Evolutionary conservation across 2,329 filamentous ascomycete species (phyloP).

Genomic region (Plectosphaerella plurivora): DNA sequence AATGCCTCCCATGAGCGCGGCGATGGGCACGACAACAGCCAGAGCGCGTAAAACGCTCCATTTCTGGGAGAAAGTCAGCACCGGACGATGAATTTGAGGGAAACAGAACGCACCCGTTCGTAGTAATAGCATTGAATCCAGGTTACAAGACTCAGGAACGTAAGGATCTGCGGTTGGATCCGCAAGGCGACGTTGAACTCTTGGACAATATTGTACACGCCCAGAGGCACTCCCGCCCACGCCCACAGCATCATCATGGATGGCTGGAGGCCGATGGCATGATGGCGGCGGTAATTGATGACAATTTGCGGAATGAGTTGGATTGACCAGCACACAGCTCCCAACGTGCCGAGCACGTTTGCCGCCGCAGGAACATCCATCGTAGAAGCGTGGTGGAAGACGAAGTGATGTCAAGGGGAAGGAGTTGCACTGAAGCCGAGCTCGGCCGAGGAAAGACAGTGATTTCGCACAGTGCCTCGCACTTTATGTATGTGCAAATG

Average conservation of each 20-base stretch:
- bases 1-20: slow-evolving; percentile 51
- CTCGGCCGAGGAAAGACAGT: background rate
- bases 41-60: slow-evolving; percentile 48
- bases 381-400: background rate
- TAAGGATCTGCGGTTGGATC: slow-evolving; percentile 39
- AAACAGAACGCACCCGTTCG: slow-evolving; percentile 25
- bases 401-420: background rate
- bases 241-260: slow-evolving; percentile 73
- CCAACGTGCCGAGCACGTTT: slow-evolving; percentile 55
- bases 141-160: slow-evolving; percentile 33
- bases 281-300: slow-evolving; percentile 62
- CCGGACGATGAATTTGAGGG: background rate
- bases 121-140: slow-evolving; percentile 41
- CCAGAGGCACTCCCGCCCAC: slow-evolving; percentile 62
- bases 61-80: slow-evolving; percentile 27
- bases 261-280: slow-evolving; percentile 60
- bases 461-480: background rate
- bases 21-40: slow-evolving; percentile 44
- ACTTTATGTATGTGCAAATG: no score
- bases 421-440: background rate
- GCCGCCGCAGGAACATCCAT: slow-evolving; percentile 54
- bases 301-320: slow-evolving; percentile 65
- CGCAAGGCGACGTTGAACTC: slow-evolving; percentile 35
- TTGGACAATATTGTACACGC: slow-evolving; percentile 41
- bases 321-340: slow-evolving; percentile 63